Conservation (phyloP, 75 land plant species). For the Chamaecyparis obtusa region DNA sequence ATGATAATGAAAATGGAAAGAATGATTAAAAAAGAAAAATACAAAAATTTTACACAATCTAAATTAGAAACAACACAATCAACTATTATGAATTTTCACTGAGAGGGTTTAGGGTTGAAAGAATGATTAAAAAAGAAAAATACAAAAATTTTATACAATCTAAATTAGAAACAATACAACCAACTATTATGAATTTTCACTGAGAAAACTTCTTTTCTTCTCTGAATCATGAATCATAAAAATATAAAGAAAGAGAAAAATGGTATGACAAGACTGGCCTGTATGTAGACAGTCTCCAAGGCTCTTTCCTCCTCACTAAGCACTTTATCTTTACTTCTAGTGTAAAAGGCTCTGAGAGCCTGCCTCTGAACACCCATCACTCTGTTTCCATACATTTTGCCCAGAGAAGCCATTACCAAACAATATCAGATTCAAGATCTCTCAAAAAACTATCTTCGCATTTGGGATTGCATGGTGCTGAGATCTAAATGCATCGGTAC, state of each 20-base stretch:
- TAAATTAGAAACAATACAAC: too few relatives aligned
- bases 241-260: too few relatives aligned
- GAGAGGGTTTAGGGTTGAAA: too few relatives aligned
- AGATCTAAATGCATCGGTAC: neutral
- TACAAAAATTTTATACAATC: too few relatives aligned
- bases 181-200: too few relatives aligned
- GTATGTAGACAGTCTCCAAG: conserved; percentile 54
- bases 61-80: too few relatives aligned
- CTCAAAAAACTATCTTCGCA: neutral
- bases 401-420: neutral
- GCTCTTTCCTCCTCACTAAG: conserved; percentile 68
- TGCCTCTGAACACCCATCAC: neutral
- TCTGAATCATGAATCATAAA: neutral
- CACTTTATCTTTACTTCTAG: conserved; percentile 38
- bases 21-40: too few relatives aligned
- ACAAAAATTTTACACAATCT: too few relatives aligned
- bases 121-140: too few relatives aligned
- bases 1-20: too few relatives aligned
- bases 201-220: too few relatives aligned
- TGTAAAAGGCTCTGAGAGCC: conserved; percentile 23
- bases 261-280: conserved; percentile 23
- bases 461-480: neutral
- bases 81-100: too few relatives aligned
- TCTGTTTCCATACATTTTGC: neutral
- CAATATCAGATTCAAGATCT: neutral